phyloP scores from a whole-genome alignment of 2,329 filamentous ascomycete species.

The Beauveria sp. region DNA sequence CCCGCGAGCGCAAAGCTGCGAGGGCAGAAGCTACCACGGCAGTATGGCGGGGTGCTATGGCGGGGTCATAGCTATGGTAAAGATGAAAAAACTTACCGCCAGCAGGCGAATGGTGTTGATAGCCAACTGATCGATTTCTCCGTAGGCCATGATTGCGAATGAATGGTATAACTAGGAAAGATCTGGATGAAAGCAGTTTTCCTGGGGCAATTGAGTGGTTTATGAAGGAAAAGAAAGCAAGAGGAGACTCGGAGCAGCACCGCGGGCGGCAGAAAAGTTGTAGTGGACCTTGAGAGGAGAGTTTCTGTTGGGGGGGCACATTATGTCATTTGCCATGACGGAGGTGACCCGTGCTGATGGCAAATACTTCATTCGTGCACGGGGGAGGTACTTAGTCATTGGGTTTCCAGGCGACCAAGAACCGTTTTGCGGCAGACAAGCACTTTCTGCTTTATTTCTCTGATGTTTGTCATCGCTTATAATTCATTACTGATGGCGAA shows the following conservation, averaged over 20 bases:
- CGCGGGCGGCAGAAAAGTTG: conserved; percentile 1
- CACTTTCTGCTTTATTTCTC: too few relatives aligned
- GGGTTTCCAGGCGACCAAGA: too few relatives aligned
- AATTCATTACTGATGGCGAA: too few relatives aligned
- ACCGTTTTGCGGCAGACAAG: too few relatives aligned
- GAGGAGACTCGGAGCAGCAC: neutral
- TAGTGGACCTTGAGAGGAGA: neutral
- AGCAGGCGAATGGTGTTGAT: conserved; percentile 98
- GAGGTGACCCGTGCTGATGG: neutral
- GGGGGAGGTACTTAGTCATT: neutral
- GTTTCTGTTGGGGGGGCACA: conserved; percentile 4
- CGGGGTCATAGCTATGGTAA: conserved; percentile 13
- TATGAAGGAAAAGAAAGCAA: neutral
- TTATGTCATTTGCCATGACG: conserved; percentile 4
- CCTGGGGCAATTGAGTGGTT: neutral
- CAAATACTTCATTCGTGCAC: neutral
- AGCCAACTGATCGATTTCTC: conserved; percentile 78
- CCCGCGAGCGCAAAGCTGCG: neutral
- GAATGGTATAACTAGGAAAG: neutral
- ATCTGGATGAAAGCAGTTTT: neutral
- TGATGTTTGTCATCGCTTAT: too few relatives aligned
- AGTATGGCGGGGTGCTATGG: conserved; percentile 12
- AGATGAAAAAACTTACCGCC: conserved; percentile 60
- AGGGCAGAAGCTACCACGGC: conserved; percentile 7
- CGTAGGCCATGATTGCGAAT: conserved; percentile 70